Evolutionary conservation across 139 green algal genomes (phyloP).

Genomic region (Chlorella sp.): DNA sequence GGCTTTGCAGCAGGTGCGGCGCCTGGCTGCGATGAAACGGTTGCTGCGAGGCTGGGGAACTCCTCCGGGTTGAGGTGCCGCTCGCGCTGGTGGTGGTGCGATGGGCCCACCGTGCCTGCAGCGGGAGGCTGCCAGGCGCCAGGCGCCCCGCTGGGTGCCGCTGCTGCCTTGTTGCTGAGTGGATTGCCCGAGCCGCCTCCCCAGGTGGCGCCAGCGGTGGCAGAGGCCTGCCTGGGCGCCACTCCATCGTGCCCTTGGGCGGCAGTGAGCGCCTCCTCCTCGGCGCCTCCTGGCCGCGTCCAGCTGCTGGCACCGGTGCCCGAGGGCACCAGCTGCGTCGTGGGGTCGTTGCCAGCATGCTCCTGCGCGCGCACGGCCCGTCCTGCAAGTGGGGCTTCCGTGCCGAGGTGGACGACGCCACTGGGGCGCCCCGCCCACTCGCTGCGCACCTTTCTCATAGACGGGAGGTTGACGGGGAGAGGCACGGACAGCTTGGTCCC

Average conservation of each 20-base stretch:
- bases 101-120: no score
- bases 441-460: conserved; percentile 68
- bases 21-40: no score
- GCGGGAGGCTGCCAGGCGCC: conserved; percentile 1
- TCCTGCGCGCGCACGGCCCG: conserved; percentile 39
- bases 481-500: conserved; percentile 66
- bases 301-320: conserved; percentile 35
- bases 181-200: no score
- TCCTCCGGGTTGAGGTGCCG: conserved; percentile 61
- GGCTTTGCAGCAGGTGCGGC: no score
- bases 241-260: no score
- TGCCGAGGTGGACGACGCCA: no score
- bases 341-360: conserved; percentile 68
- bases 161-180: no score
- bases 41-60: conserved; percentile 62
- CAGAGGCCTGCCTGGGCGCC: conserved; percentile 14
- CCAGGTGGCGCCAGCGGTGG: conserved; percentile 53
- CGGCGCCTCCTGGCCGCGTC: conserved; percentile 4
- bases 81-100: conserved; percentile 13
- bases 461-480: conserved; percentile 76
- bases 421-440: no score
- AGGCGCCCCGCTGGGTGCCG: neutral
- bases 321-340: conserved; percentile 60
- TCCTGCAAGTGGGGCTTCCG: no score
- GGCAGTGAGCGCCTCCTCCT: no score